Conservation (phyloP, 495 filamentous ascomycete species). For the Baudoinia panamericana region DNA sequence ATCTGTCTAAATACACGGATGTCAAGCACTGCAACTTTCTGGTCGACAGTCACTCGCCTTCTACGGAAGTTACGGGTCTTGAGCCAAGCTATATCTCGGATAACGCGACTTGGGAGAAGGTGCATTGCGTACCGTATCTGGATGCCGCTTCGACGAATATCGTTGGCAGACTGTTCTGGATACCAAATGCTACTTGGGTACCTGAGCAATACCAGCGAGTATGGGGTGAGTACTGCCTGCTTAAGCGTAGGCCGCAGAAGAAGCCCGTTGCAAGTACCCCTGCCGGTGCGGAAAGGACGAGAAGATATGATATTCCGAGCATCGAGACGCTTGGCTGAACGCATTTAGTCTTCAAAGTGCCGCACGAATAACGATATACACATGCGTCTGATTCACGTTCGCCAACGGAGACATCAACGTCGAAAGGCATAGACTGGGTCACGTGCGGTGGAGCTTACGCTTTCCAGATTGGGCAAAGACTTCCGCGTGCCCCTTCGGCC, state of each 20-base stretch:
- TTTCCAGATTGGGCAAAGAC: too few species aligned
- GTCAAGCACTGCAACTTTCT: conserved; percentile 66
- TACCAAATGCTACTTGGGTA: conserved; percentile 59
- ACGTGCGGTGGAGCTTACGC: too few species aligned
- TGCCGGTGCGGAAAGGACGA: too few species aligned
- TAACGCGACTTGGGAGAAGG: conserved; percentile 52
- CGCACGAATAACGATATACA: too few species aligned
- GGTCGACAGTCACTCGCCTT: conserved; percentile 73
- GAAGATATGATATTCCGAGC: conserved; percentile 1
- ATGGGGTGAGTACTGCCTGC: conserved; percentile 75
- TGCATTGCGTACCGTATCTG: conserved; percentile 65
- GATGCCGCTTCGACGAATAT: conserved; percentile 62
- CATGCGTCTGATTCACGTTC: too few species aligned
- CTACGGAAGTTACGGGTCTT: conserved; percentile 36
- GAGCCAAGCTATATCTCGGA: conserved; percentile 70
- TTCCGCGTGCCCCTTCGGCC: too few species aligned
- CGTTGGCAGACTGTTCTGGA: conserved; percentile 69
- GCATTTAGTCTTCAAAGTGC: too few species aligned
- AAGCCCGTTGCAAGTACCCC: too few species aligned
- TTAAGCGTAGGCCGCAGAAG: conserved; percentile 27
- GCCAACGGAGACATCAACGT: too few species aligned
- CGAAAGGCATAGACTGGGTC: too few species aligned
- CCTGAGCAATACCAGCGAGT: conserved; percentile 54
- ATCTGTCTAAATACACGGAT: conserved; percentile 71
- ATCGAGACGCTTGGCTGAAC: conserved; percentile 10